Base-by-base conservation (phyloP, 805 yeast genomes). In the Candida michaelii region DNA sequence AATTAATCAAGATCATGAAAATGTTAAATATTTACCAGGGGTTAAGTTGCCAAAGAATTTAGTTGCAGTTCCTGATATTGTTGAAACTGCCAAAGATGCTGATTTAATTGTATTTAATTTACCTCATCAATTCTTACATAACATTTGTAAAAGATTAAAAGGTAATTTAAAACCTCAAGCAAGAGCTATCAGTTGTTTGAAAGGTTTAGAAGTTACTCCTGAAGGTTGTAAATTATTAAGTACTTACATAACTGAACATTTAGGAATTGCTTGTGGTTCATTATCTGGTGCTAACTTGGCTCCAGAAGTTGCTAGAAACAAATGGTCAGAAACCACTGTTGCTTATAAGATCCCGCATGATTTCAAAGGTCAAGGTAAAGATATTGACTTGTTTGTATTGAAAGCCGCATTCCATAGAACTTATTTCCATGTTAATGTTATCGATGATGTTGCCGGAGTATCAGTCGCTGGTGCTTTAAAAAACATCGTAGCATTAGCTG, bases 221-320 rank as follows among this genome's bases (percentile, higher is more conserved):
- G 58, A 61, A 30, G 74, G 74, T 29, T 69, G 74, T 56, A 66
- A 67, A 49, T 66, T 71, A 55, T 65, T 71, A 50, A 65, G 73
- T 35, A 68, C 69, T 27, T 63, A 64, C 40, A 70, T 71, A 47
- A 66, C 71, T 38, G 76, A 71, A 48, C 54, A 62, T 24, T 66
- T 71, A 58, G 72, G 73, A 30, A 60, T 71, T 44, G 56, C 58
- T 46, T 71, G 76, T 49, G 76, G 75, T 42, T 74, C 69, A 5
- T 58, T 71, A 39, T 65, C 72, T n/a, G 76, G 76, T n/a, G 76
- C 76, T 43, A 71, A 71, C 54, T 61, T 71, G 44, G 76, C 76
- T 44, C 65, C 66, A 17, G 76, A 71, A 53, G 73, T 71, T 21
- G 76, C 76, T 45, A 60, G 69, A 54, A 62, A 66, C 50, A 66